phyloP scores from a whole-genome alignment of 208 protist species.

The Trypanosoma rangeli region DNA sequence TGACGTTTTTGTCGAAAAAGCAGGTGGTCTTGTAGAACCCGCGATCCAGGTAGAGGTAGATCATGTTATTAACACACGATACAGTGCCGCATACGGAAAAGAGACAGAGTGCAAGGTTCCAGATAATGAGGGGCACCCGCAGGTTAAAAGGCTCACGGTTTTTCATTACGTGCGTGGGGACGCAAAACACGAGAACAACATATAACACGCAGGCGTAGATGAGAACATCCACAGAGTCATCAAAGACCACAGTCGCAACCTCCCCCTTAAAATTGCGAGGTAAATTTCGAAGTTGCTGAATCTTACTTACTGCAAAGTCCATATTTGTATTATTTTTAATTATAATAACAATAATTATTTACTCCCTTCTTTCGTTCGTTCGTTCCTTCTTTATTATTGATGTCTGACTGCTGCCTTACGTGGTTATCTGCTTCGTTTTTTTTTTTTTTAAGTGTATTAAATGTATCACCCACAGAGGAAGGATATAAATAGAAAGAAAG shows the following conservation, averaged over 20 bases:
- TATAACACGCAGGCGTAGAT: constrained; percentile 49
- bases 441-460: too few relatives aligned
- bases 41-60: constrained; percentile 11
- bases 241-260: background rate
- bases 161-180: constrained; percentile 69
- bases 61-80: constrained; percentile 43
- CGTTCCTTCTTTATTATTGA: too few relatives aligned
- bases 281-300: background rate
- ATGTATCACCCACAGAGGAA: too few relatives aligned
- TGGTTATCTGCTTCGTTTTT: too few relatives aligned
- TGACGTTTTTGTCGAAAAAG: constrained; percentile 42
- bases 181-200: constrained; percentile 63
- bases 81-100: constrained; percentile 72
- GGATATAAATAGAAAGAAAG: too few relatives aligned
- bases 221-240: constrained; percentile 38
- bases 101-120: constrained; percentile 76
- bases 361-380: background rate
- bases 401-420: too few relatives aligned
- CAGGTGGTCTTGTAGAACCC: constrained; percentile 61
- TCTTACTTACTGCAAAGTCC: background rate
- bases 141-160: constrained; percentile 56
- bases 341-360: too few relatives aligned
- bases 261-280: constrained; percentile 20
- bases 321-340: constrained; percentile 1
- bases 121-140: constrained; percentile 42